Evolutionary conservation across 306 rosid genomes (phyloP).

Genomic region (Acacia melanoxylon): DNA sequence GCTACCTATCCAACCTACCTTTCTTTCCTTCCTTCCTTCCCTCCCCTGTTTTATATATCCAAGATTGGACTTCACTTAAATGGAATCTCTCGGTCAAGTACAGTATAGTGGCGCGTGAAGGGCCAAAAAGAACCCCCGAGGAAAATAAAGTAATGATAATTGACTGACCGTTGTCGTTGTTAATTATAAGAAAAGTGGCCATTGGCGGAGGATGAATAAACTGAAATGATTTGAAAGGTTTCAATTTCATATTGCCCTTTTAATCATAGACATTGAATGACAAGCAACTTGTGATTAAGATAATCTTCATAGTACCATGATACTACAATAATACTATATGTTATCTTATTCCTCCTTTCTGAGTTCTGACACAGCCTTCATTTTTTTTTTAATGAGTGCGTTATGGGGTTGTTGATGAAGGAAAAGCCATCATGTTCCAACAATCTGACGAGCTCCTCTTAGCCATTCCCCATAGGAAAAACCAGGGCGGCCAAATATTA

Average conservation of each 20-base stretch:
- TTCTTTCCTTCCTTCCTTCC: constrained; percentile 5
- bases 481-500: constrained; percentile 19
- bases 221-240: neutral
- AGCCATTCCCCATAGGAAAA: constrained; percentile 24
- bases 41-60: constrained; percentile 20
- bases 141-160: neutral
- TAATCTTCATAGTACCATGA: neutral
- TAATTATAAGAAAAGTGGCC: neutral
- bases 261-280: constrained; percentile 12
- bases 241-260: constrained; percentile 2
- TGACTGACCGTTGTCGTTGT: constrained; percentile 37
- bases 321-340: neutral
- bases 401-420: constrained; percentile 5
- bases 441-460: neutral
- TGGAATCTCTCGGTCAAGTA: constrained; percentile 18
- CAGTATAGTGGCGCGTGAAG: constrained; percentile 26
- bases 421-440: neutral
- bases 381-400: neutral
- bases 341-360: neutral
- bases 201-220: neutral
- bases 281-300: constrained; percentile 31
- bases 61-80: neutral
- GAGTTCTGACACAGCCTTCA: neutral
- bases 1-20: constrained; percentile 54
- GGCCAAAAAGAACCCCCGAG: neutral